Evolutionary conservation across 768 basidiomycete genomes (phyloP).

Genomic region (Tricholoma furcatifolium): DNA sequence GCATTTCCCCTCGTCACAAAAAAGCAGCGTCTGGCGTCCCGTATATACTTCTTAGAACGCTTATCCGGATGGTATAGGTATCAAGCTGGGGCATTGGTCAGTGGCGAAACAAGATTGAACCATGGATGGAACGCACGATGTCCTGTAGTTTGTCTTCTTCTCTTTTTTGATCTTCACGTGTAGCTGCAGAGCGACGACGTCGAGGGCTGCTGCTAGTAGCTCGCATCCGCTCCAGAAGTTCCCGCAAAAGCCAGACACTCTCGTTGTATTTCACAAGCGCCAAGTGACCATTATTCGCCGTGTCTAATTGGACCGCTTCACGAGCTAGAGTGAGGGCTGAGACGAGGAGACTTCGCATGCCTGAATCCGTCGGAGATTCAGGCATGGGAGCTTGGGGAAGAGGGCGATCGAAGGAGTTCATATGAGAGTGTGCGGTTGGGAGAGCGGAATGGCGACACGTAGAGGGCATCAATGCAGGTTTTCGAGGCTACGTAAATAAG

Average conservation of each 20-base stretch:
- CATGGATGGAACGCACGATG: constrained; percentile 4
- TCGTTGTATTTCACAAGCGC: constrained; percentile 10
- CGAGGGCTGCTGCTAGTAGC: not conserved
- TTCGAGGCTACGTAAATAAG: not conserved
- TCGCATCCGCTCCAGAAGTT: constrained; percentile 8
- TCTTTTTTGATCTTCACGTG: not conserved
- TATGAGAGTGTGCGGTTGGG: not conserved
- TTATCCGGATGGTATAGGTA: constrained; percentile 12
- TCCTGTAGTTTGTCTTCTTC: constrained; percentile 11
- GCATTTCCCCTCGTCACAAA: too few relatives aligned
- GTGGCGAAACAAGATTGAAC: not conserved
- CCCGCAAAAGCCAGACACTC: constrained; percentile 13
- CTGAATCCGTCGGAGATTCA: not conserved
- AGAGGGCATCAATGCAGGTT: not conserved
- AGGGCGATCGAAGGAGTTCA: not conserved
- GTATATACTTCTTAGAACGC: constrained; percentile 1
- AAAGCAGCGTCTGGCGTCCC: not conserved
- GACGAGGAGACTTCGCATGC: constrained; percentile 1
- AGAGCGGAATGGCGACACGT: not conserved
- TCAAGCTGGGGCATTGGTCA: constrained; percentile 8
- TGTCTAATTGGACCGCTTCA: constrained; percentile 11
- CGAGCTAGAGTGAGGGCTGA: constrained; percentile 10
- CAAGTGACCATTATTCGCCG: not conserved
- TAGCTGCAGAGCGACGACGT: not conserved
- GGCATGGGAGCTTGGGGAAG: not conserved